Percentiles rank a stretch among this genome's conserved stretches.
Conservation (phyloP, 768 basidiomycete species). For the Mycena latifolia region DNA sequence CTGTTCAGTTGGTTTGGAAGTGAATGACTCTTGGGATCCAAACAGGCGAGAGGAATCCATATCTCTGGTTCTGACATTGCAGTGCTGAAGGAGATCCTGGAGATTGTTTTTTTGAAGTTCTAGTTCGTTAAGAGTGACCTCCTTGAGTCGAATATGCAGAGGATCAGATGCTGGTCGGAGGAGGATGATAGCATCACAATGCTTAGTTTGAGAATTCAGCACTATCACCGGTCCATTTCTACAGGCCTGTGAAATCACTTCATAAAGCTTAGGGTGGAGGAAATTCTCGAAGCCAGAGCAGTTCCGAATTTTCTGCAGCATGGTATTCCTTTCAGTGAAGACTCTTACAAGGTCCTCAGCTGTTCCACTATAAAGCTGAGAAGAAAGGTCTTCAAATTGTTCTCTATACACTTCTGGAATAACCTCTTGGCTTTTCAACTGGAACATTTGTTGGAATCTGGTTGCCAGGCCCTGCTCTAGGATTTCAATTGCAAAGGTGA, state of each 20-base stretch:
- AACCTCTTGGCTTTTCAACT: neutral
- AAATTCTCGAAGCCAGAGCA: neutral
- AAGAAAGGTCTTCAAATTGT: neutral
- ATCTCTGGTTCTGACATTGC: neutral
- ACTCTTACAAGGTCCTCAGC: neutral
- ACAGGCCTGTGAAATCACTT: neutral
- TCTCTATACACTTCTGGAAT: neutral
- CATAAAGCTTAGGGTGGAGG: neutral
- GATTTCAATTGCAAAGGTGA: neutral
- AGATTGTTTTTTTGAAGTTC: neutral
- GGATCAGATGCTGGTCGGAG: neutral
- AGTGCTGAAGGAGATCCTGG: neutral
- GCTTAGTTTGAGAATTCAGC: neutral
- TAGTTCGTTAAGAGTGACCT: neutral
- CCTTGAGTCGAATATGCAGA: neutral
- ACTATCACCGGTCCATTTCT: neutral
- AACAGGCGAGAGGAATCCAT: neutral
- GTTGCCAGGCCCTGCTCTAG: slow-evolving; percentile 13
- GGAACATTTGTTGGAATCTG: neutral
- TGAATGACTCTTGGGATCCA: slow-evolving; percentile 1
- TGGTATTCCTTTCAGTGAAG: neutral
- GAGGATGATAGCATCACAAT: neutral
- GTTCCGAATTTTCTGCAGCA: neutral
- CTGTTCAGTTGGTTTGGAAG: no score
- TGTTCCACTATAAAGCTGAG: neutral